Evolutionary conservation across 2,329 filamentous ascomycete genomes (phyloP).

Genomic region (Juglanconis sp.): DNA sequence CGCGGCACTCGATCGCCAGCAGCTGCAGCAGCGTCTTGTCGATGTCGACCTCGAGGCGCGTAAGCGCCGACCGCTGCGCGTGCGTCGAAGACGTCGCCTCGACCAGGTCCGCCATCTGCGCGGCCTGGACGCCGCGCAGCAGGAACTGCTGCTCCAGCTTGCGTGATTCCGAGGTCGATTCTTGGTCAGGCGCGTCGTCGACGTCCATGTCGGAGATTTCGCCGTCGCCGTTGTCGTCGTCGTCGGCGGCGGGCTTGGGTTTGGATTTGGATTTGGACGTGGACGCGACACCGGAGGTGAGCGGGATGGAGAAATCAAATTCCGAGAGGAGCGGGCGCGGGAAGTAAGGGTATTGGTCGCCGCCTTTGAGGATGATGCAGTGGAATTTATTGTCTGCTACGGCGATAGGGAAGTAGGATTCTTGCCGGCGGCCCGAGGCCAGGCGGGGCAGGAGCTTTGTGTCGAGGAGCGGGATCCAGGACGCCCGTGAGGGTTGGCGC

Average conservation of each 20-base stretch:
- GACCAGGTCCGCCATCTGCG: constrained; percentile 73
- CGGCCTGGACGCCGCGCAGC: constrained; percentile 66
- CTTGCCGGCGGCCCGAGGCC: constrained; percentile 78
- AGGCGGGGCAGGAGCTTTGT: constrained; percentile 80
- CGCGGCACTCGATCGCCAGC: constrained; percentile 83
- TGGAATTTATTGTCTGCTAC: constrained; percentile 91
- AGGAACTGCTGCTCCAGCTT: constrained; percentile 80
- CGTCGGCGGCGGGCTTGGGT: constrained; percentile 23
- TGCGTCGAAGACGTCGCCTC: constrained; percentile 63
- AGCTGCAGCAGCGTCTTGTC: constrained; percentile 90
- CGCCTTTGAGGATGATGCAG: constrained; percentile 97
- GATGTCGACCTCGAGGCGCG: constrained; percentile 73
- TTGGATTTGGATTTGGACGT: constrained; percentile 29
- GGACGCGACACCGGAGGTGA: constrained; percentile 46
- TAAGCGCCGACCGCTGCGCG: constrained; percentile 64
- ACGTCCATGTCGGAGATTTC: constrained; percentile 32
- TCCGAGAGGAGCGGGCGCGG: constrained; percentile 85
- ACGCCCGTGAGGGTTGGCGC: constrained; percentile 79
- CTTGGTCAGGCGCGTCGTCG: constrained; percentile 27
- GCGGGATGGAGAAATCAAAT: constrained; percentile 85
- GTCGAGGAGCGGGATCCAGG: constrained; percentile 90
- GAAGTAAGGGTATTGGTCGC: constrained; percentile 89
- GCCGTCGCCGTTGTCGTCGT: constrained; percentile 33
- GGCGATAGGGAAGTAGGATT: constrained; percentile 92
- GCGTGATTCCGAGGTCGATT: constrained; percentile 45